These are phyloP conservation scores for Botrytis galanthina DNA, from an alignment of 2,329 filamentous ascomycete genomes.

Conservation along the genomic window DNA sequence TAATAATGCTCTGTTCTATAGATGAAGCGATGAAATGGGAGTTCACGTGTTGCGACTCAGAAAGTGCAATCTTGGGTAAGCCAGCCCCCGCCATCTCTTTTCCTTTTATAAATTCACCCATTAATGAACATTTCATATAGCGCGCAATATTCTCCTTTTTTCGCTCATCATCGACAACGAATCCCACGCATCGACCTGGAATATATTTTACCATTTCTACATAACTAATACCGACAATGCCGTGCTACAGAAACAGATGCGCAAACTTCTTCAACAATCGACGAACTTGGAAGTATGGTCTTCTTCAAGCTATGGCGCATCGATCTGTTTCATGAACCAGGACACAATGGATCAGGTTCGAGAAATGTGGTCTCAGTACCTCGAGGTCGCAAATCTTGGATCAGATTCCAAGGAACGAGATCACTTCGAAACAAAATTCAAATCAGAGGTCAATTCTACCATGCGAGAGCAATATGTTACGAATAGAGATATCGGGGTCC, in stretches of 20 bases:
- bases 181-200: conserved; percentile 10
- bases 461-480: not conserved
- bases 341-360: conserved; percentile 12
- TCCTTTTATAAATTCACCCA: not conserved
- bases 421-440: not conserved
- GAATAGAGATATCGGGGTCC: no score
- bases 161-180: conserved; percentile 17
- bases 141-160: conserved; percentile 19
- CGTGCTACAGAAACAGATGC: conserved; percentile 10
- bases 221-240: conserved; percentile 7
- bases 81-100: no score
- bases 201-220: conserved; percentile 20
- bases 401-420: not conserved
- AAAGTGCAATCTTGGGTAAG: conserved; percentile 6
- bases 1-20: not conserved
- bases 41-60: conserved; percentile 7
- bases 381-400: not conserved
- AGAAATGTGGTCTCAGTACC: conserved; percentile 15
- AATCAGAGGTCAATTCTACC: not conserved
- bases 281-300: conserved; percentile 11
- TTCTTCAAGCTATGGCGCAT: conserved; percentile 10
- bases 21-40: conserved; percentile 2
- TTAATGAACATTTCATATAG: conserved; percentile 1
- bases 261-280: conserved; percentile 9
- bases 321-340: conserved; percentile 11